These are phyloP conservation scores for Trypanosoma lewisi DNA, from an alignment of 208 protist species.

Conservation along the genomic window DNA sequence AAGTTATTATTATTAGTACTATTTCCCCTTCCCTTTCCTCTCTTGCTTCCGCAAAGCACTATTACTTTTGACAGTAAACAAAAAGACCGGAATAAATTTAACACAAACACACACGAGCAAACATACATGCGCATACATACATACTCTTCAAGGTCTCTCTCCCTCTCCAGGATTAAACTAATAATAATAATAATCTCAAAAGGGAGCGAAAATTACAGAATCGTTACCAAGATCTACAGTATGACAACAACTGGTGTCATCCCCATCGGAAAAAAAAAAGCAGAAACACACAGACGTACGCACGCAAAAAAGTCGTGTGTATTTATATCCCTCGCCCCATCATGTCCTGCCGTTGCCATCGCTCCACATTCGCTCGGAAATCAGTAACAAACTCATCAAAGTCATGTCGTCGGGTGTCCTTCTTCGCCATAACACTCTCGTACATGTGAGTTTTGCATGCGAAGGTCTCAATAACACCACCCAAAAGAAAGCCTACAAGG, in stretches of 20 bases:
- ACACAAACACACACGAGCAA: slow-evolving; percentile 3
- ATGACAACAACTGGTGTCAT: too few species aligned
- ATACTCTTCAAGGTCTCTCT: too few species aligned
- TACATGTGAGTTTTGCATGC: slow-evolving; percentile 82
- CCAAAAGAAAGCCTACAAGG: slow-evolving; percentile 50
- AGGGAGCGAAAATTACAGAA: too few species aligned
- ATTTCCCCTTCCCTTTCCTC: too few species aligned
- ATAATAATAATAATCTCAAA: too few species aligned
- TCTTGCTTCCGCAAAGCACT: too few species aligned
- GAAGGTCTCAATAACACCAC: slow-evolving; percentile 65
- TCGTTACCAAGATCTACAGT: too few species aligned
- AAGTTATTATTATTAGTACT: too few species aligned
- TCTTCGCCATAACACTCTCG: slow-evolving; percentile 80
- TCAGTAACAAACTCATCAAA: slow-evolving; percentile 83
- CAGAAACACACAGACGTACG: neutral
- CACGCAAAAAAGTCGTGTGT: neutral
- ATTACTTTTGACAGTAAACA: too few species aligned
- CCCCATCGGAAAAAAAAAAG: slow-evolving; percentile 17
- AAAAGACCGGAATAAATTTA: slow-evolving; percentile 17
- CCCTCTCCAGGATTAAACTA: too few species aligned
- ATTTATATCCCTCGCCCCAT: slow-evolving; percentile 16
- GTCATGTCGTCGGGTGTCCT: slow-evolving; percentile 69
- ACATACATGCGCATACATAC: too few species aligned
- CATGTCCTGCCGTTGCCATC: slow-evolving; percentile 74
- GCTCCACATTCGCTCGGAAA: slow-evolving; percentile 66